Conservation (phyloP, 306 rosid genomes). For the Neltuma alba region DNA sequence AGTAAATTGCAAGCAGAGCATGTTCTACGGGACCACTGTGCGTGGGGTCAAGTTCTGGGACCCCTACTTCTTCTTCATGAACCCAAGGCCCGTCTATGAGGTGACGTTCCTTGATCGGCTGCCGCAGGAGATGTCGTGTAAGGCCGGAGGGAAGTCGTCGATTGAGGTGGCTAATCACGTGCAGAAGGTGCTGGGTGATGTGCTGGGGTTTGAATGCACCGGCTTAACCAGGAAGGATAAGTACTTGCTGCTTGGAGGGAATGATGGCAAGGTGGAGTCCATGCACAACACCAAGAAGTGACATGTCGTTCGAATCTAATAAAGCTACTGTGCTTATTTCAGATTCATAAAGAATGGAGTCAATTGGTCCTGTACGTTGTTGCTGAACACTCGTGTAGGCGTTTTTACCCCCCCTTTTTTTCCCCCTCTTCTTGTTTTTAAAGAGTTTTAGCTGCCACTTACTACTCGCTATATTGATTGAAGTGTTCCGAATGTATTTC, state of each 20-base stretch:
- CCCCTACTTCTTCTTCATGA: conserved; percentile 93
- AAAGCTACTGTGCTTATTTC: not conserved
- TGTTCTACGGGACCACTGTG: conserved; percentile 89
- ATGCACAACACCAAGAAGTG: conserved; percentile 66
- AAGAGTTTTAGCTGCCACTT: not conserved
- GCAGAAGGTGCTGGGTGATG: conserved; percentile 81
- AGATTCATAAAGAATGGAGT: conserved; percentile 2
- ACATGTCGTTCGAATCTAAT: not conserved
- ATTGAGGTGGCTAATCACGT: conserved; percentile 95
- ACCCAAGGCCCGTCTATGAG: conserved; percentile 86
- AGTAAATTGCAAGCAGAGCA: conserved; percentile 74
- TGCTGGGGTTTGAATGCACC: conserved; percentile 83
- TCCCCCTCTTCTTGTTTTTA: too few relatives aligned
- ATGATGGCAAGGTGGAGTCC: conserved; percentile 93
- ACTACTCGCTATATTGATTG: not conserved
- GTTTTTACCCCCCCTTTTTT: not conserved
- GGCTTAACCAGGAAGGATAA: conserved; percentile 84
- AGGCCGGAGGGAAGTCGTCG: conserved; percentile 81
- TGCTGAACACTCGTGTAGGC: not conserved
- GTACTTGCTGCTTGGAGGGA: conserved; percentile 83
- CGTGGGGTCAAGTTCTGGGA: conserved; percentile 95
- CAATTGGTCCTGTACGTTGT: conserved; percentile 27
- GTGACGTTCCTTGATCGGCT: conserved; percentile 63
- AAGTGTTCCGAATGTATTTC: conserved; percentile 2
- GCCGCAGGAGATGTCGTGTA: conserved; percentile 71